Base-by-base conservation (phyloP, 1,139 yeast genomes). In the Saccharomycopsis phalli region DNA sequence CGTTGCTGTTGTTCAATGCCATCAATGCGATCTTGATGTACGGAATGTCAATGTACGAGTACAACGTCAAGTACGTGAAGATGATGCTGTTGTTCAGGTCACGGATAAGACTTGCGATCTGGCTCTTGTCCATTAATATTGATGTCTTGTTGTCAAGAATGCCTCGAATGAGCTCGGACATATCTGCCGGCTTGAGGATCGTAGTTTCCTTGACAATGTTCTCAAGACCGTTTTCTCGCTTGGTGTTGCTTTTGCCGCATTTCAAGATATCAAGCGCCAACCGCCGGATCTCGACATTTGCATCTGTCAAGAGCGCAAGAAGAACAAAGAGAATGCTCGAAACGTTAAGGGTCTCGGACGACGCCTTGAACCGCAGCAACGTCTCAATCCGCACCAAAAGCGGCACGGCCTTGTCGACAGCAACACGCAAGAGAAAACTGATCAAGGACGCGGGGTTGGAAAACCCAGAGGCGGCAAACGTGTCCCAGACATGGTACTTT, bases 181-280 rank as follows among this genome's bases (percentile, higher is more conserved):
- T 75, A 54, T 84, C 94, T 40, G 74, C 71, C 37, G 87, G 81
- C 28, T 81, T 65, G 28, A 86, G 65, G 37, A 66, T 68, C 49
- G 52, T 60, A 47, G 58, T 62, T 40, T 59, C 69, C 22, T 52
- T 47, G 50, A 70, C 75, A 10, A 75, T 56, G 59, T 59, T n/a
- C 65, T 62, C 3, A 11, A 20, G 26, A 36, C 29, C n/a, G 34
- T 16, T 13, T 30, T 40, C 4, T 32, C 22, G 19, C 7, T 16
- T n/a, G 19, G 31, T 19, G 8, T 45, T 34, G 1, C 19, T 25
- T 22, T 43, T 23, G 35, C 70, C 61, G n/a, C 56, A 42, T 38
- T 56, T 58, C 48, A 57, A 53, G 7, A 64, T 54, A 4, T 51
- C 56, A 10, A 49, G 20, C 3, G 62, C 53, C 34, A 56, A 55